Evolutionary conservation across 2,329 filamentous ascomycete species (phyloP).

Genomic region (Colletotrichum caudatum): DNA sequence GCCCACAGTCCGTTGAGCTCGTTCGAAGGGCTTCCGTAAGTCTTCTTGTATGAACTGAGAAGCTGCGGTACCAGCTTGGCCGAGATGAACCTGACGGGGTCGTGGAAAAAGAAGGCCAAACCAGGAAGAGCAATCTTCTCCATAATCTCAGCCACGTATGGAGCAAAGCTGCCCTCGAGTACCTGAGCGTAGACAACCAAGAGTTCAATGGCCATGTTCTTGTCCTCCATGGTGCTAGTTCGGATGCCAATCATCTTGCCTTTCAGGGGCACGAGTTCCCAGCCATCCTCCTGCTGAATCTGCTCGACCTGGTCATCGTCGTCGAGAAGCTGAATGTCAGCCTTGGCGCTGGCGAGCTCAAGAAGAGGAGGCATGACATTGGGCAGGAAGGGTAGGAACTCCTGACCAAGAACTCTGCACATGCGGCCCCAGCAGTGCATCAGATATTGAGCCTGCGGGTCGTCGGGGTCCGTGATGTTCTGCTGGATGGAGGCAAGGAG

Average conservation of each 20-base stretch:
- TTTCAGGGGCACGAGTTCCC: conserved; percentile 96
- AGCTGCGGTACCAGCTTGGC: conserved; percentile 95
- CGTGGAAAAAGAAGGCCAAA: conserved; percentile 98
- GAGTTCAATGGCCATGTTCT: conserved; percentile 99
- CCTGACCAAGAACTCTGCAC: conserved; percentile 91
- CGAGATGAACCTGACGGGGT: conserved; percentile 93
- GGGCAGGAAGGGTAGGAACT: conserved; percentile 92
- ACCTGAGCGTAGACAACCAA: conserved; percentile 98
- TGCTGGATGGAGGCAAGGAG: conserved; percentile 88
- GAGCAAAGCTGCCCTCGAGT: conserved; percentile 91
- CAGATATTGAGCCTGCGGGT: conserved; percentile 95
- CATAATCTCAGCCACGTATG: conserved; percentile 93
- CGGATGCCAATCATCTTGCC: conserved; percentile 99
- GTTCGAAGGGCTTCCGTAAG: conserved; percentile 82
- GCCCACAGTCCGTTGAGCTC: conserved; percentile 88
- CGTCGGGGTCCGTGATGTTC: conserved; percentile 88
- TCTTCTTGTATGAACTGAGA: conserved; percentile 93
- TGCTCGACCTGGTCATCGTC: conserved; percentile 94
- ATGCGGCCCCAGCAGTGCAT: conserved; percentile 99
- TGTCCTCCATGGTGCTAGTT: conserved; percentile 96
- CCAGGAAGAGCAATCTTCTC: conserved; percentile 95
- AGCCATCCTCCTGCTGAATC: conserved; percentile 94
- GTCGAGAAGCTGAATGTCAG: conserved; percentile 95
- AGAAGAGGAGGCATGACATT: conserved; percentile 95
- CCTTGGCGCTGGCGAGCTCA: conserved; percentile 92